Base-by-base conservation (phyloP, 2,329 filamentous ascomycete species). In the Clarireedia paspali region DNA sequence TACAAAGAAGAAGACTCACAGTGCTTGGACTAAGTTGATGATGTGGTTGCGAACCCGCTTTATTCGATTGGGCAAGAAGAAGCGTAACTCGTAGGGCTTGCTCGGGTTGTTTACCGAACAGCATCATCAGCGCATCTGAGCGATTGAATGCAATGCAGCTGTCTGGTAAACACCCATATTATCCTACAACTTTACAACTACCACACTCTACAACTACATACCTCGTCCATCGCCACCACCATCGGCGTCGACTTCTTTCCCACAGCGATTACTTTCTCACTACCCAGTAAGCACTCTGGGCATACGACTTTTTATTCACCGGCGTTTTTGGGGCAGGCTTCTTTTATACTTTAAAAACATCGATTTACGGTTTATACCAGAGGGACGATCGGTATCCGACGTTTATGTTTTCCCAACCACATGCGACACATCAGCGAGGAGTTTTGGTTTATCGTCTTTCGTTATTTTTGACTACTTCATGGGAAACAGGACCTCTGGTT, bases 11-110 rank as follows among this genome's bases (percentile, higher is more conserved):
- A 82, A 79, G 71, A 85, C 82, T 1, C 79, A 80, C 59, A 75
- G 78, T 59, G 76, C 81, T 40, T 86, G 82, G 82, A 83, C 79
- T 6, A 77, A 76, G 23, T 84, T 86, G 62, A 74, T 85, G 50
- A 73, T 86, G 55, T 86, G 83, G 83, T 67, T 86, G 26, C 74
- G 82, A 58, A 85, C 82, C n/a, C 74, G 77, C 57, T 70, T 81
- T 34, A 68, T 81, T 47, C 71, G 74, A 6, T 67, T 76, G 57
- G 50, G 58, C 14, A 60, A 59, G 48, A 64, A 63, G 58, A 48
- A 53, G 15, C 17, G 38, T n/a, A 52, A 15, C 15, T 53, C 39
- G 23, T 53, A 42, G 45, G 34, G 27, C 39, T 10, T 42, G 20
- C 9, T 38, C 12, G 20, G 42, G 42, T 46, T 6, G 10, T 46